phyloP scores from a whole-genome alignment of 352 stramenopile genomes.

The Pythium sukuiense region DNA sequence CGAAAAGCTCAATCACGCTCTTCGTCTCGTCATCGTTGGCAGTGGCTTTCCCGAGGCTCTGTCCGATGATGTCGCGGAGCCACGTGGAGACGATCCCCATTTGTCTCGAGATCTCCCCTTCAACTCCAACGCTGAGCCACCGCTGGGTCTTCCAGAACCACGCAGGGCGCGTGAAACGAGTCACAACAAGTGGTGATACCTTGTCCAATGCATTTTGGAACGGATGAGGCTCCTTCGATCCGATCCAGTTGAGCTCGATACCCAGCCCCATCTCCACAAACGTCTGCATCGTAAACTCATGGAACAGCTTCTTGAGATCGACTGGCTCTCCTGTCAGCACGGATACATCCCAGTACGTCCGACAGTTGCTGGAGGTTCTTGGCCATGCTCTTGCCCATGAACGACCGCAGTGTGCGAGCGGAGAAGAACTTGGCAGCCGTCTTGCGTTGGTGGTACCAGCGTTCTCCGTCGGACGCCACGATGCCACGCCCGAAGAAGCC shows the following conservation, averaged over 20 bases:
- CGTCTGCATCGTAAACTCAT: slow-evolving; percentile 50
- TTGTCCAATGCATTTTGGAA: slow-evolving; percentile 52
- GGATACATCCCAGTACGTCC: slow-evolving; percentile 4
- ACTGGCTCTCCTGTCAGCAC: background rate
- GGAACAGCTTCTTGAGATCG: slow-evolving; percentile 38
- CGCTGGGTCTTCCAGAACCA: slow-evolving; percentile 62
- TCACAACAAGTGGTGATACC: slow-evolving; percentile 31
- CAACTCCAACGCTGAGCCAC: slow-evolving; percentile 38
- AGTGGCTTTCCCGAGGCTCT: slow-evolving; percentile 17
- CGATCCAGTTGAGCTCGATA: slow-evolving; percentile 44
- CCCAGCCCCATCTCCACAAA: slow-evolving; percentile 58
- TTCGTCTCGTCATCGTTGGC: slow-evolving; percentile 23
- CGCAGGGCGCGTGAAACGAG: slow-evolving; percentile 45
- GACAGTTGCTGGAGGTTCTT: slow-evolving; percentile 8
- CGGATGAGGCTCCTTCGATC: slow-evolving; percentile 31
- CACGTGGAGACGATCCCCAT: slow-evolving; percentile 39
- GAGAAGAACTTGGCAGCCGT: slow-evolving; percentile 35
- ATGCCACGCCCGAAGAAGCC: slow-evolving; percentile 30
- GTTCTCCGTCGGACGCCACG: slow-evolving; percentile 28
- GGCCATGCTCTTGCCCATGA: slow-evolving; percentile 24
- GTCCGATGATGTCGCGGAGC: slow-evolving; percentile 29
- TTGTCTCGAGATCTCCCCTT: slow-evolving; percentile 33
- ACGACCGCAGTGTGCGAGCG: slow-evolving; percentile 23
- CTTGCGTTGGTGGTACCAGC: slow-evolving; percentile 35
- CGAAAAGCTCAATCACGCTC: slow-evolving; percentile 25